These are phyloP conservation scores for Cylindrotheca closterium DNA, from an alignment of 108 stramenopile species.

Conservation along the genomic window DNA sequence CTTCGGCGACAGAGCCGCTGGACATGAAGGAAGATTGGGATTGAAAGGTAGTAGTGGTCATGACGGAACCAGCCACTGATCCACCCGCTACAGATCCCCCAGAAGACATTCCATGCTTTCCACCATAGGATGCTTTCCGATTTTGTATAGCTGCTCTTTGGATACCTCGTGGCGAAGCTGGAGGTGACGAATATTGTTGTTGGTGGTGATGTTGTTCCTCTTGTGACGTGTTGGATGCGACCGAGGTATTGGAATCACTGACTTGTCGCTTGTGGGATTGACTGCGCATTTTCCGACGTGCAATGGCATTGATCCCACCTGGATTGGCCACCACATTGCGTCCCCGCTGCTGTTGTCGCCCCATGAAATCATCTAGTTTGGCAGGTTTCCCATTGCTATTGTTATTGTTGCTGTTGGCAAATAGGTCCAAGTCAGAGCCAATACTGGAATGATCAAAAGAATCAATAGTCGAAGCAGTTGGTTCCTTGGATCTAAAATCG, in stretches of 20 bases:
- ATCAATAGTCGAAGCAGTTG: constrained; percentile 16
- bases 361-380: neutral
- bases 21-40: constrained; percentile 3
- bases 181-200: neutral
- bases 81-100: neutral
- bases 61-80: neutral
- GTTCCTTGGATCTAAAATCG: constrained; percentile 1
- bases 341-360: constrained; percentile 5
- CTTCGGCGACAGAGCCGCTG: constrained; percentile 11
- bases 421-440: constrained; percentile 19
- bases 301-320: constrained; percentile 4
- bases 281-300: constrained; percentile 20
- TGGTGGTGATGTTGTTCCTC: too few species aligned
- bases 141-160: neutral
- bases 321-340: constrained; percentile 22
- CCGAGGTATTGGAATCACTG: constrained; percentile 15
- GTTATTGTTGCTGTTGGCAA: too few species aligned
- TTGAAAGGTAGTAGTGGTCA: neutral
- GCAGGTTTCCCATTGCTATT: neutral
- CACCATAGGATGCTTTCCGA: constrained; percentile 8
- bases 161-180: neutral
- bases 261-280: constrained; percentile 9
- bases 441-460: constrained; percentile 18
- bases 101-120: neutral
- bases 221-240: neutral